Percentiles rank a stretch among this genome's conserved stretches.
Conservation (phyloP, 164 flowering plant genomes). For the Protea cynaroides region DNA sequence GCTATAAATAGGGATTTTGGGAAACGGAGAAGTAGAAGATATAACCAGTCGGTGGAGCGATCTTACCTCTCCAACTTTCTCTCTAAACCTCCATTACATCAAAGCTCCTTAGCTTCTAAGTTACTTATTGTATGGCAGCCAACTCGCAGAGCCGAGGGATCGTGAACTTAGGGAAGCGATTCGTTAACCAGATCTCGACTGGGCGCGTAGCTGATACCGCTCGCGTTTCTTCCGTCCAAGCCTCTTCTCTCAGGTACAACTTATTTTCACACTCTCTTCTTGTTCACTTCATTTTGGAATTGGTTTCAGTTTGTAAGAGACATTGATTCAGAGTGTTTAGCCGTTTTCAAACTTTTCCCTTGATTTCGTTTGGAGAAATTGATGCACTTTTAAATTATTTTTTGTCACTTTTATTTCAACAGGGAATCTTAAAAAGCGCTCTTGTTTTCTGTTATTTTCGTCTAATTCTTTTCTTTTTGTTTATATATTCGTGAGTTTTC, state of each 20-base stretch:
- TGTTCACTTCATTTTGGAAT: neutral
- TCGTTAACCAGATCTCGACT: conserved; percentile 25
- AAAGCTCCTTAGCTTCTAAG: neutral
- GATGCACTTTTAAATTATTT: too few relatives aligned
- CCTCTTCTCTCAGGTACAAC: conserved; percentile 7
- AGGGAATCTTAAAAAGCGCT: too few relatives aligned
- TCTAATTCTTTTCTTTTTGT: too few relatives aligned
- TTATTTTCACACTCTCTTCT: neutral
- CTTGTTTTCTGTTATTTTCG: too few relatives aligned
- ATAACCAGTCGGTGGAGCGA: neutral
- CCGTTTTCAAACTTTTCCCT: too few relatives aligned
- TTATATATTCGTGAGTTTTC: too few relatives aligned
- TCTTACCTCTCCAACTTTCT: neutral
- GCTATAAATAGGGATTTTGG: neutral
- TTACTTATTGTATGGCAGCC: conserved; percentile 39
- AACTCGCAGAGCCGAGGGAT: conserved; percentile 37
- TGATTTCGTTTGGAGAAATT: too few relatives aligned
- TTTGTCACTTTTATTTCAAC: too few relatives aligned
- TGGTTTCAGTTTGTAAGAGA: neutral
- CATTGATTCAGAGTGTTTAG: too few relatives aligned
- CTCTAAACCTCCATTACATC: neutral
- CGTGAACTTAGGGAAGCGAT: conserved; percentile 42
- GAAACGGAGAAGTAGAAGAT: neutral
- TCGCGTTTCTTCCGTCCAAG: conserved; percentile 3
- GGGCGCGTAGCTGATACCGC: conserved; percentile 11